Evolutionary conservation across 768 basidiomycete species (phyloP).

Genomic region (Lepiota venenata): DNA sequence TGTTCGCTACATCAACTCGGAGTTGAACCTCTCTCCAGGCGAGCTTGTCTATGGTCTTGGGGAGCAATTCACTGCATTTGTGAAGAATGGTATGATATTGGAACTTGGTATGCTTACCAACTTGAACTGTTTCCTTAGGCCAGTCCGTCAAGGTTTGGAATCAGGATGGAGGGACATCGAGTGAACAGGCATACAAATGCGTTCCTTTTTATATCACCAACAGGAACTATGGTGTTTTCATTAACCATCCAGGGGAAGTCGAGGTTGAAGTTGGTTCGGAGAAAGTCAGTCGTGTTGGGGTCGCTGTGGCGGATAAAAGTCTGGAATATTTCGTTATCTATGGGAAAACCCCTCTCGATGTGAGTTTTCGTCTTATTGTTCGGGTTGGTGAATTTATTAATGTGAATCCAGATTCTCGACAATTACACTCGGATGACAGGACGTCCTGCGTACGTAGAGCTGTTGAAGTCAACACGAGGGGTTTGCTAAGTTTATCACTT

Average conservation of each 20-base stretch:
- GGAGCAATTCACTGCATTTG: slow-evolving; percentile 71
- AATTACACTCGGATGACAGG: slow-evolving; percentile 60
- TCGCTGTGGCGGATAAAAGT: slow-evolving; percentile 57
- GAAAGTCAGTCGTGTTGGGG: slow-evolving; percentile 60
- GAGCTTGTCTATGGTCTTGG: slow-evolving; percentile 74
- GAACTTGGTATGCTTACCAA: slow-evolving; percentile 12
- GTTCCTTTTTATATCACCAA: slow-evolving; percentile 71
- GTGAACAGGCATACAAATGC: slow-evolving; percentile 65
- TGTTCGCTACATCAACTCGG: slow-evolving; percentile 51
- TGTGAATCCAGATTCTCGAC: slow-evolving; percentile 46
- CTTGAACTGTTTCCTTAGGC: slow-evolving; percentile 26
- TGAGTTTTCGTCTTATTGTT: slow-evolving; percentile 22
- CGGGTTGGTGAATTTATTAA: not conserved
- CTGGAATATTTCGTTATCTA: slow-evolving; percentile 74
- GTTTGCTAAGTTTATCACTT: slow-evolving; percentile 21
- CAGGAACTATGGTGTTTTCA: slow-evolving; percentile 70
- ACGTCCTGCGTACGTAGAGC: slow-evolving; percentile 45
- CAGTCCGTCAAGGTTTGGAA: slow-evolving; percentile 68
- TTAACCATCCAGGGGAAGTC: slow-evolving; percentile 74
- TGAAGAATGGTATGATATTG: slow-evolving; percentile 63
- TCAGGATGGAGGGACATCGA: slow-evolving; percentile 72
- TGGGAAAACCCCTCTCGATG: slow-evolving; percentile 62
- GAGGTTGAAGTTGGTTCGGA: slow-evolving; percentile 72
- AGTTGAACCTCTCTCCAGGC: slow-evolving; percentile 63
- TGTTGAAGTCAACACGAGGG: not conserved